Base-by-base conservation (phyloP, 495 filamentous ascomycete species). In the Lineolata rhizophorae region DNA sequence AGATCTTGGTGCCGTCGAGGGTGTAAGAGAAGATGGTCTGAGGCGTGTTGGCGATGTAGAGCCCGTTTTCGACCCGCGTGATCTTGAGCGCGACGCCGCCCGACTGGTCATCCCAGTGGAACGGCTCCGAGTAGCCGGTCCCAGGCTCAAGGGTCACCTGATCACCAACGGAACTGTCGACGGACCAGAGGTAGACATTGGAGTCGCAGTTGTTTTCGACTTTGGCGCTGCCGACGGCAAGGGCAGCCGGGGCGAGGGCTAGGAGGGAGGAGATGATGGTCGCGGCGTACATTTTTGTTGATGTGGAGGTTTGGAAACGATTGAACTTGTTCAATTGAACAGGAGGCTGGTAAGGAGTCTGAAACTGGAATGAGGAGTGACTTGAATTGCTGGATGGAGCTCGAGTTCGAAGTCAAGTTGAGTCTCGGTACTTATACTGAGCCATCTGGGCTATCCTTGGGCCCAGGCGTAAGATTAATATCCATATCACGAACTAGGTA, bases 41-140 rank as follows among this genome's bases (percentile, higher is more conserved):
- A 1, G 64, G 50, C 24, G 54, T 56, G 30, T 60, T 62, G 34
- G n/a, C 34, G 6, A 58, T 55, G 49, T 58, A 67, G 27, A 71
- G 48, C 5, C 66, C 65, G 40, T 68, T 50, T 34, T 52, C 24
- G 8, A 36, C 38, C 22, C 35, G 50, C 28, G 65, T 65, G 39
- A 71, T 57, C 49, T 71, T 71, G 35, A 71, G 39, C 8, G 65
- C 41, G 24, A 61, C 55, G 17, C 66, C 65, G 27, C 66, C 66
- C 10, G 61, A 62, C n/a, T 48, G 32, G 12, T 55, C 36, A 47
- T 67, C 65, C 27, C 51, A 47, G 42, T 44, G 47, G 38, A 62
- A 53, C 0, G 29, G 18, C 44, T 67, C 60, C 27, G 18, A 42
- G 51, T 59, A 64, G 26, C 20, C 35, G 8, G 34, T 41, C 24